Evolutionary conservation across 192 early-diverging fungal genomes (phyloP), one percentile per base, ranked within the genome.

Genomic region (Coemansia sp.): DNA sequence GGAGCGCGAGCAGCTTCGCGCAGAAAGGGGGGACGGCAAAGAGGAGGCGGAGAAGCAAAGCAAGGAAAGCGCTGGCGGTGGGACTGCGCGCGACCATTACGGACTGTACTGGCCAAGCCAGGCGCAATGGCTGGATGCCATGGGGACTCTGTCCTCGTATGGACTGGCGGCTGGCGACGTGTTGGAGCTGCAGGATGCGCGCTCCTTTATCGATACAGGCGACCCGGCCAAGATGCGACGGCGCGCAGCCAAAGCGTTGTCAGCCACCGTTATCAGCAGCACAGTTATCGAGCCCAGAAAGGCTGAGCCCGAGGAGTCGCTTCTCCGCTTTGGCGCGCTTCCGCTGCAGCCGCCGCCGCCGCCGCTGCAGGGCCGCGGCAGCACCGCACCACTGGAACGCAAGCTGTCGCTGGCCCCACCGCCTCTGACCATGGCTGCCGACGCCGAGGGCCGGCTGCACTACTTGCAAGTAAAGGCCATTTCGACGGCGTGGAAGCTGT

Each of bases 41-140:
- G 20, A 30, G 30, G 3, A 49, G 20, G 7, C 46, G 46, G 46
- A 12, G 18, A 18, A 6, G 5, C 16, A 20, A 6, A 16, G 46
- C 18, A 20, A 20, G 15, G 46, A 6, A 7, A n/a, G 46, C 18
- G 15, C 46, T 20, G n/a, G 46, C 1, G n/a, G 20, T 20, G 53
- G 33, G 35, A 61, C 21, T 33, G 20, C 63, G 35, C 75, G 70
- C 14, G 68, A 78, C 45, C 73, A 73, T 51, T 85, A 67, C 49
- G 84, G 70, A 33, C 62, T 85, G 44, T 85, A 75, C 60, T 78
- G 84, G 78, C 73, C 73, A 5, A 76, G 51, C 1, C 66, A 60
- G 0, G 60, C 46, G 15, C 67, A 78, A 23, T 85, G 84, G 84
- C 73, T 85, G n/a, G 71, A 81, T 14, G 21, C 52, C 9, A 34